A percentile compares a stretch with the other conserved stretches of the same genome.
phyloP scores from a whole-genome alignment of 2,329 filamentous ascomycete genomes.

The Diaporthe ilicicola region DNA sequence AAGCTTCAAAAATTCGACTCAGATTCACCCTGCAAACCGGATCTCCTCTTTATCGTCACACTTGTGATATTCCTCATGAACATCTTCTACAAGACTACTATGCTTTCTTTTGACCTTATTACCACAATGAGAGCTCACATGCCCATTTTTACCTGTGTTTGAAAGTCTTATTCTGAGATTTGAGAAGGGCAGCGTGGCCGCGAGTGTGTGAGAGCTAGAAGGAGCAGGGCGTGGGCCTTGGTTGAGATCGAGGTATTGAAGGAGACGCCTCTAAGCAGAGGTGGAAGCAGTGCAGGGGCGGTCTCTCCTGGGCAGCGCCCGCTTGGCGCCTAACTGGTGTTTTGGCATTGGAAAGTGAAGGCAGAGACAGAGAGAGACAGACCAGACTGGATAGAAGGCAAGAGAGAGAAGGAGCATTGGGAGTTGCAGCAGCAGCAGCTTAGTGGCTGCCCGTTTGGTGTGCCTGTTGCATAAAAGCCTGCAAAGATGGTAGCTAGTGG shows the following conservation, averaged over 20 bases:
- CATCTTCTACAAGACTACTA: neutral
- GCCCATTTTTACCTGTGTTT: neutral
- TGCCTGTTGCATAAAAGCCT: neutral
- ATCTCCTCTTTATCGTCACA: constrained; percentile 1
- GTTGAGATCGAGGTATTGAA: neutral
- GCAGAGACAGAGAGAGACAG: neutral
- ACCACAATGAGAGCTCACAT: neutral
- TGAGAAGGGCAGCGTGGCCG: neutral
- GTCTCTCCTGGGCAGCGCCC: neutral
- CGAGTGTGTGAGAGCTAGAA: neutral
- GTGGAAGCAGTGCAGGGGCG: neutral
- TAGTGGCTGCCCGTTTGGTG: constrained; percentile 25
- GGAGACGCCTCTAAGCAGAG: neutral
- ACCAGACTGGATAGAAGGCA: neutral
- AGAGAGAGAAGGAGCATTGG: neutral
- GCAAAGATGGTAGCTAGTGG: constrained; percentile 28
- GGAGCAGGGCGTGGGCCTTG: neutral
- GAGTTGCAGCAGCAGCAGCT: constrained; percentile 2
- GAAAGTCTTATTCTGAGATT: constrained; percentile 7
- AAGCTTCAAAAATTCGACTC: constrained; percentile 26
- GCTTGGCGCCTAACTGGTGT: neutral
- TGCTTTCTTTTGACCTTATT: neutral
- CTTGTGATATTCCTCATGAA: constrained; percentile 1
- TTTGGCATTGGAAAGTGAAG: neutral
- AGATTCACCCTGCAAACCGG: neutral